phyloP scores from a whole-genome alignment of 106 monocot genomes.

The Dactylorhiza incarnata region DNA sequence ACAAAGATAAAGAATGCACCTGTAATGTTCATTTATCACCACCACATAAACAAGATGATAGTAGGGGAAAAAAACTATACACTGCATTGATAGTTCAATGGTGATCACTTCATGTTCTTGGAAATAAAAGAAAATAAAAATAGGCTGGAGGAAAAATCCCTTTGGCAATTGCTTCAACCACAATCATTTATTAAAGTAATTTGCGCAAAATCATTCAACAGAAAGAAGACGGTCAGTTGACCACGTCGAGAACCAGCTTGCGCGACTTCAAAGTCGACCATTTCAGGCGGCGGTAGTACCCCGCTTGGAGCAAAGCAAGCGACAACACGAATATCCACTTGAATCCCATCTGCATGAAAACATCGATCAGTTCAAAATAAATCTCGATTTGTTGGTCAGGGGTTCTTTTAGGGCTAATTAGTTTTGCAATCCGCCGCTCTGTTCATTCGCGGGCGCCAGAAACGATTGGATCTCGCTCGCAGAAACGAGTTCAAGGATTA shows the following conservation, averaged over 20 bases:
- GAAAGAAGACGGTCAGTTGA: slow-evolving; percentile 35
- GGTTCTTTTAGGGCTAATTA: too few relatives aligned
- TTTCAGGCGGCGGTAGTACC: slow-evolving; percentile 66
- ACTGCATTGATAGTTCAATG: not conserved
- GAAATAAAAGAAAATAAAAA: not conserved
- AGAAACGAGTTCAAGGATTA: too few relatives aligned
- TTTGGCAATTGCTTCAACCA: slow-evolving; percentile 1
- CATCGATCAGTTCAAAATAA: too few relatives aligned
- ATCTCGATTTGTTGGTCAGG: too few relatives aligned
- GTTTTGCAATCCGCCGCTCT: too few relatives aligned
- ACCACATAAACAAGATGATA: not conserved
- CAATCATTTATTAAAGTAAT: not conserved
- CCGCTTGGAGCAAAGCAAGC: slow-evolving; percentile 84
- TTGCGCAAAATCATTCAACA: not conserved
- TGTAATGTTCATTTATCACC: not conserved
- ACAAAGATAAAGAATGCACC: not conserved
- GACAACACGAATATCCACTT: slow-evolving; percentile 85
- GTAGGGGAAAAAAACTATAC: not conserved
- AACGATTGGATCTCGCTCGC: too few relatives aligned
- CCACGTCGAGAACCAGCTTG: slow-evolving; percentile 65
- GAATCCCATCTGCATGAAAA: slow-evolving; percentile 67
- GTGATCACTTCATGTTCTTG: not conserved
- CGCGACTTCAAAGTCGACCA: slow-evolving; percentile 78
- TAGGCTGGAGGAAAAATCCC: not conserved
- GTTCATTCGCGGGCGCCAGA: too few relatives aligned